Evolutionary conservation across 1,284 basidiomycete species (phyloP).

Genomic region (Ustilago sp.): DNA sequence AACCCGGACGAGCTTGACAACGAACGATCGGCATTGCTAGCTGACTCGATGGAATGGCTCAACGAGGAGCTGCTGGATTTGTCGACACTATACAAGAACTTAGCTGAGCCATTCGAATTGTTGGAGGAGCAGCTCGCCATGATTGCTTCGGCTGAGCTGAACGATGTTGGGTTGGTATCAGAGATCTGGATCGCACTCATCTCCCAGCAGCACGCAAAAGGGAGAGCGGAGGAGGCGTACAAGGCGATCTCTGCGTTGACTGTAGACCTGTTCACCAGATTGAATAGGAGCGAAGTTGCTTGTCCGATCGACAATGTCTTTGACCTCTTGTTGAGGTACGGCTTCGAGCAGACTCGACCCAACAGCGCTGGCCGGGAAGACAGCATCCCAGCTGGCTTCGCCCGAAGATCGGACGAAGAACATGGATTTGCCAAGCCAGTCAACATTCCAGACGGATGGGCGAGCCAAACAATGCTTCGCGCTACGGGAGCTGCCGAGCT

Average conservation of each 20-base stretch:
- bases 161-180: slow-evolving; percentile 82
- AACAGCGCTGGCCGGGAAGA: slow-evolving; percentile 14
- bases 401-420: slow-evolving; percentile 5
- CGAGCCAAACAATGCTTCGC: slow-evolving; percentile 79
- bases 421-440: slow-evolving; percentile 7
- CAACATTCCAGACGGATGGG: slow-evolving; percentile 76
- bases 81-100: slow-evolving; percentile 82
- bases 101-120: slow-evolving; percentile 87
- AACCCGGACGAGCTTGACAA: slow-evolving; percentile 63
- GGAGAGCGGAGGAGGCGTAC: slow-evolving; percentile 40
- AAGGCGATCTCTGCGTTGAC: slow-evolving; percentile 47
- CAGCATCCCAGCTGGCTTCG: slow-evolving; percentile 38
- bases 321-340: slow-evolving; percentile 60
- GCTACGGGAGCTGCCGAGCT: slow-evolving; percentile 81
- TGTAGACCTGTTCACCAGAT: slow-evolving; percentile 48
- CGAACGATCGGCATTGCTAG: slow-evolving; percentile 75
- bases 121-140: slow-evolving; percentile 88
- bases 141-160: slow-evolving; percentile 91
- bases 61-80: slow-evolving; percentile 72
- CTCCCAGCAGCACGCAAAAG: slow-evolving; percentile 75
- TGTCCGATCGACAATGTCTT: slow-evolving; percentile 64
- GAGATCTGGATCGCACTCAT: slow-evolving; percentile 91
- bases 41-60: slow-evolving; percentile 70
- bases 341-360: slow-evolving; percentile 45
- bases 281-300: slow-evolving; percentile 57